Base-by-base conservation (phyloP, 768 basidiomycete genomes). In the Porphyrellus cyaneotinctus region DNA sequence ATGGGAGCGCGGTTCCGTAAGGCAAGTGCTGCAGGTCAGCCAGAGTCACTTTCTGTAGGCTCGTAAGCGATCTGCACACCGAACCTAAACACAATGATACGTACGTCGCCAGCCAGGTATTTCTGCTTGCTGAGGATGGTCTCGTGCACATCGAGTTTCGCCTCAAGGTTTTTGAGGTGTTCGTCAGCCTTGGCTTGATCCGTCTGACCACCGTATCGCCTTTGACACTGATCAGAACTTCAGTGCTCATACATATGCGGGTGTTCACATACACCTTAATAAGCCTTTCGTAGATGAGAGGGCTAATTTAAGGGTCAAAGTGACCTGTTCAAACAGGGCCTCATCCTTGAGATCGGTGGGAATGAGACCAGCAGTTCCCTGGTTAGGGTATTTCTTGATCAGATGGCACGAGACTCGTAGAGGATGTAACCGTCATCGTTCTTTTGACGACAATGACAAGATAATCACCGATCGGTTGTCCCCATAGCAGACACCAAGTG, bases 381-480 rank as follows among this genome's bases (percentile, higher is more conserved):
- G 75, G 44, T 69, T 52, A 8, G 75, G 62, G 58, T 82, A 80
- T 64, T 85, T 85, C 35, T 66, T 64, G 32, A 73, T 78, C 58
- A 87, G 55, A 87, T 85, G 1, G 84, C 84, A 13, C 83, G 79
- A 36, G 77, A 77, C 60, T 85, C 84, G 64, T 76, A 86, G 24
- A 89, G 58, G 51, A 78, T 70, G 66, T 85, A 80, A 5, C 83
- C 85, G 35, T 82, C 83, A 23, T 87, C 84, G 45, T 82, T 72
- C 77, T 79, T 28, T 28, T 28, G 26, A 28, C 4, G 26, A 9
- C 4, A 28, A 28, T 28, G 22, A n/a, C n/a, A n/a, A n/a, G n/a
- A n/a, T n/a, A n/a, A n/a, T n/a, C n/a, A n/a, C n/a, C 9, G 6
- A 43, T 37, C 31, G 3, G 1, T 0, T 0, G 32, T 58, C 22